A percentile compares a stretch with the other conserved stretches of the same genome.
phyloP scores from a whole-genome alignment of 108 stramenopile genomes.

The Pseudonitzschia multiseries region DNA sequence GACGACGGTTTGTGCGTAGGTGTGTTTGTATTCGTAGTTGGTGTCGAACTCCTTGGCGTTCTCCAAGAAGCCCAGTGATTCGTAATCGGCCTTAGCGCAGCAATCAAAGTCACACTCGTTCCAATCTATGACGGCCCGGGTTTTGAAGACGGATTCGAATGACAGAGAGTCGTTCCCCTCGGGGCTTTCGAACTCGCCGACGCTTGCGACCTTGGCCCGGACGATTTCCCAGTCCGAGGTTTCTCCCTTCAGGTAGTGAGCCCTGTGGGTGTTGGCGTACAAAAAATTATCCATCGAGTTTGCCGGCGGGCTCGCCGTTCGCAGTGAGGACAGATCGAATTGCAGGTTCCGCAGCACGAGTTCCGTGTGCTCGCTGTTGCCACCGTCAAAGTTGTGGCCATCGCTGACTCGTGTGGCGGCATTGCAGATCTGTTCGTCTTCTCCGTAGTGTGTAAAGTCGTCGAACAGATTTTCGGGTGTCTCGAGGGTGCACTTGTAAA shows the following conservation, averaged over 20 bases:
- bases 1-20: conserved; percentile 1
- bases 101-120: conserved; percentile 22
- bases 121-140: background rate
- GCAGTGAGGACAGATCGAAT: background rate
- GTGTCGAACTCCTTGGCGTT: background rate
- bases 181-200: background rate
- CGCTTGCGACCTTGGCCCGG: background rate
- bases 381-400: background rate
- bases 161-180: background rate
- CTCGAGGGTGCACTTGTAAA: conserved; percentile 3
- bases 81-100: background rate
- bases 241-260: background rate
- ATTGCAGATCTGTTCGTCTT: background rate
- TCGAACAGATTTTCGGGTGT: background rate
- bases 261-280: conserved; percentile 7
- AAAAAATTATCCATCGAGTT: background rate
- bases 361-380: background rate
- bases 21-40: background rate
- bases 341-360: background rate
- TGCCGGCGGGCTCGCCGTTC: background rate
- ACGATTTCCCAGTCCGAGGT: background rate
- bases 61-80: background rate
- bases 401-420: background rate
- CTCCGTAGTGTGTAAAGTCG: background rate
- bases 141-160: conserved; percentile 25